Conservation (phyloP, 768 basidiomycete genomes). For the Lactarius sp. region DNA sequence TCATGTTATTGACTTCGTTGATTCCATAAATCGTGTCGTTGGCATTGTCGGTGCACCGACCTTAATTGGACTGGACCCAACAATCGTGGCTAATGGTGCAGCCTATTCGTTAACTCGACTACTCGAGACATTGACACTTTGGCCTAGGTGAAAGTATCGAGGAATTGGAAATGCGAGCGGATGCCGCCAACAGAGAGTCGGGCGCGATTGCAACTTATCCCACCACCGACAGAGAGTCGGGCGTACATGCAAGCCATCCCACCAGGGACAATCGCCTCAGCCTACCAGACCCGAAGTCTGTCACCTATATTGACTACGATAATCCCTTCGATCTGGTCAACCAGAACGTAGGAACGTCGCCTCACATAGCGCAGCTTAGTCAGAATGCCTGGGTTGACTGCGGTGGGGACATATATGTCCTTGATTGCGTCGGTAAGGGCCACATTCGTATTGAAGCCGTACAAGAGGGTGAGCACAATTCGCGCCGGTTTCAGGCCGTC, state of each 20-base stretch:
- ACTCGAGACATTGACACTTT: slow-evolving; percentile 8
- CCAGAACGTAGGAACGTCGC: slow-evolving; percentile 41
- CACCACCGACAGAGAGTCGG: slow-evolving; percentile 9
- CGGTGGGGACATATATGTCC: slow-evolving; percentile 61
- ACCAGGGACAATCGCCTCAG: slow-evolving; percentile 18
- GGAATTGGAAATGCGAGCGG: slow-evolving; percentile 42
- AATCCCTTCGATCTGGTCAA: slow-evolving; percentile 61
- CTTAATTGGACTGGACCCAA: slow-evolving; percentile 80
- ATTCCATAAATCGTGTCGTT: slow-evolving; percentile 58
- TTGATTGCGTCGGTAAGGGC: slow-evolving; percentile 71
- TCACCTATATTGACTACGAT: slow-evolving; percentile 74
- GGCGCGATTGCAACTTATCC: slow-evolving; percentile 25
- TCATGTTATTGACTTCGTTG: slow-evolving; percentile 87
- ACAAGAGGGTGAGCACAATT: background rate
- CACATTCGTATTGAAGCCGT: slow-evolving; percentile 56
- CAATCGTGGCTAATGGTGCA: slow-evolving; percentile 59
- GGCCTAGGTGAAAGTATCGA: slow-evolving; percentile 48
- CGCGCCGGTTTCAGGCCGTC: background rate
- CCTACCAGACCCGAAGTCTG: slow-evolving; percentile 52
- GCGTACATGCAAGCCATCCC: slow-evolving; percentile 25
- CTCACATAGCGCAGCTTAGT: slow-evolving; percentile 53
- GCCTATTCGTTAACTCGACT: background rate
- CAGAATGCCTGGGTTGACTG: slow-evolving; percentile 75
- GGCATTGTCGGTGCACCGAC: slow-evolving; percentile 78
- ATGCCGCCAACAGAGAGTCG: slow-evolving; percentile 23